A percentile compares a stretch with the other conserved stretches of the same genome.
phyloP scores from a whole-genome alignment of 177 flowering plant species.

The Vitis hybrid region DNA sequence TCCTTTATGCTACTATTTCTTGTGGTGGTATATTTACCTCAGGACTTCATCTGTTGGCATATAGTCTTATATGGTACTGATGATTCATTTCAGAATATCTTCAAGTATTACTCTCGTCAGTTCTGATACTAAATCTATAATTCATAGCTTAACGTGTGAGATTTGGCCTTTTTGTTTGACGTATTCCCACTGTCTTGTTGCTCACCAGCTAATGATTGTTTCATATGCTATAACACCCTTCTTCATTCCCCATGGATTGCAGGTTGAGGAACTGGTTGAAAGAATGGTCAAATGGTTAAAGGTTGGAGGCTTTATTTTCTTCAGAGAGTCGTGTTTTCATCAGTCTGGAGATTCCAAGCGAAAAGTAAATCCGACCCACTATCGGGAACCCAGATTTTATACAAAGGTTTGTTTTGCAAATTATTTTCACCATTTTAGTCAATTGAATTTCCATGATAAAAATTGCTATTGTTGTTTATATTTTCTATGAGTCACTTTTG shows the following conservation, averaged over 20 bases:
- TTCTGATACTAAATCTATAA: no score
- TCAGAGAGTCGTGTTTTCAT: slow-evolving; percentile 95
- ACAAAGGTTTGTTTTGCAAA: slow-evolving; percentile 59
- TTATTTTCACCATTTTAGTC: neutral
- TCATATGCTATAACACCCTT: neutral
- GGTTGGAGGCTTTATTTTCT: slow-evolving; percentile 87
- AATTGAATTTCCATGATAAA: no score
- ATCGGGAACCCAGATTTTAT: slow-evolving; percentile 89
- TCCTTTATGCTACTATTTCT: no score
- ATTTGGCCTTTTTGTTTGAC: neutral
- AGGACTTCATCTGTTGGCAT: neutral
- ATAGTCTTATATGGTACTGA: neutral
- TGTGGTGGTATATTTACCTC: neutral
- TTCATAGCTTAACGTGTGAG: no score
- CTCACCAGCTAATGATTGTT: slow-evolving; percentile 1
- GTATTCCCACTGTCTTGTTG: neutral
- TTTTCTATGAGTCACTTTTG: no score
- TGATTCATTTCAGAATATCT: slow-evolving; percentile 1
- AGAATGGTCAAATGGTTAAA: slow-evolving; percentile 89
- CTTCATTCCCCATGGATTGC: slow-evolving; percentile 12
- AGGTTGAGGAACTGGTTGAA: slow-evolving; percentile 75
- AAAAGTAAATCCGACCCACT: slow-evolving; percentile 84
- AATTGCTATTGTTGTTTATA: no score
- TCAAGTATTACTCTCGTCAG: no score
- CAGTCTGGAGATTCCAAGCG: slow-evolving; percentile 88